phyloP scores from a whole-genome alignment of 1,284 basidiomycete genomes.

The Inonotus hispidus region DNA sequence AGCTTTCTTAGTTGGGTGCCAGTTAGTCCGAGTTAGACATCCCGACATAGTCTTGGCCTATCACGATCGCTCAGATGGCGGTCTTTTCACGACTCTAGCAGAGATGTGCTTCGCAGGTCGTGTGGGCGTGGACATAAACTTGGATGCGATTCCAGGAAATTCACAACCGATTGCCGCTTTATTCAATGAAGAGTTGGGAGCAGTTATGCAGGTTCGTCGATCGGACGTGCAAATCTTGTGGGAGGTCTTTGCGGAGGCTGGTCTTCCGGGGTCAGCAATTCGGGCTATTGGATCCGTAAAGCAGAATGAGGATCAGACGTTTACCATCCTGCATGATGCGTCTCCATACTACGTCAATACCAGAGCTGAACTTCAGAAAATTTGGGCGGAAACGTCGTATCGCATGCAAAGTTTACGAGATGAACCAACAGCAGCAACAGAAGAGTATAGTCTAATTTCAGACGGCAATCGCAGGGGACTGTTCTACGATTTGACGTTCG shows the following conservation, averaged over 20 bases:
- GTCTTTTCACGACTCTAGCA: conserved; percentile 84
- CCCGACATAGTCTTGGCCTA: conserved; percentile 83
- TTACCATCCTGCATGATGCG: conserved; percentile 56
- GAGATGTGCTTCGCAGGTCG: conserved; percentile 97
- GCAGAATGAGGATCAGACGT: conserved; percentile 50
- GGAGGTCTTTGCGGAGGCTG: conserved; percentile 56
- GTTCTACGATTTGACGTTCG: conserved; percentile 72
- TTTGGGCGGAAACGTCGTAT: conserved; percentile 94
- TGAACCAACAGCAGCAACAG: conserved; percentile 69
- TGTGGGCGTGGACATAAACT: conserved; percentile 65
- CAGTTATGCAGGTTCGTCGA: conserved; percentile 80
- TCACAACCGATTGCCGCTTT: conserved; percentile 63
- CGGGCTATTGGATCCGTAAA: conserved; percentile 70
- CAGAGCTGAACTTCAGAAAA: conserved; percentile 71
- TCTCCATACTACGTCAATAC: conserved; percentile 59
- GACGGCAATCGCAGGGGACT: conserved; percentile 65
- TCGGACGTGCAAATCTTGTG: conserved; percentile 56
- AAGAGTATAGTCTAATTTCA: conserved; percentile 81
- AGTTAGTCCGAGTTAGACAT: conserved; percentile 55
- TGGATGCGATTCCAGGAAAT: conserved; percentile 52
- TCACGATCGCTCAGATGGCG: conserved; percentile 97
- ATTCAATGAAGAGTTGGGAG: conserved; percentile 97
- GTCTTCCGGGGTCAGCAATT: conserved; percentile 71
- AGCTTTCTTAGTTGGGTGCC: conserved; percentile 78
- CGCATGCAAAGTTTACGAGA: conserved; percentile 90